Base-by-base conservation (phyloP, 1,139 yeast species). In the Nakaseomyces uthaithaninus region DNA sequence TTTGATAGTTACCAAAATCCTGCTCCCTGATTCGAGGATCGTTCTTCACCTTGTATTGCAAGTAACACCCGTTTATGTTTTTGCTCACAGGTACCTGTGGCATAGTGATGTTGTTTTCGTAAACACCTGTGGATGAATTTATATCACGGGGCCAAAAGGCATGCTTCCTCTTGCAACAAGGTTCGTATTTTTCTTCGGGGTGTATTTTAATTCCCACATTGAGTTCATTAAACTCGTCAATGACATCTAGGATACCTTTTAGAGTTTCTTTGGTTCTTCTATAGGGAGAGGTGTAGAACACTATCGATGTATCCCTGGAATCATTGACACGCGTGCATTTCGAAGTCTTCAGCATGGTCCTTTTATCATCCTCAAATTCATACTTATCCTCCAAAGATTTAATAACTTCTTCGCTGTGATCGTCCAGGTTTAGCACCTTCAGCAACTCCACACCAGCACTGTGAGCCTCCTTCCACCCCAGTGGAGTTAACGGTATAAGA, bases 11-110 rank as follows among this genome's bases (percentile, higher is more conserved):
- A 17, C 96, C 96, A 57, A 87, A 87, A 61, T 87, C 96, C 60
- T 87, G 96, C 58, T 87, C 96, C 49, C 96, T 69, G 75, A 87
- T 75, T 40, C 95, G 64, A 3, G 95, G 94, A 54, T 87, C 96
- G 57, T 87, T 95, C 49, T 75, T 71, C 8, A 84, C 74, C 34
- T 68, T 63, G 51, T 75, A 77, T 2, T 66, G 57, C 1, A 75
- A 67, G 27, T 70, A 75, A 2, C 68, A 63, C 16, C 72, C 33
- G 25, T 18, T 36, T 27, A 15, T 27, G 15, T 44, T 36, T 19
- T 33, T 39, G 7, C 37, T 37, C 10, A 37, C 33, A 9, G 40
- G 24, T 25, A 41, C 23, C 34, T 46, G 45, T 12, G 49, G 45
- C 19, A 42, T 41, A 16, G 30, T 42, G 9, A 28, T 28, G 30